phyloP scores from a whole-genome alignment of 108 stramenopile genomes.

The Parietichytrium sp. region DNA sequence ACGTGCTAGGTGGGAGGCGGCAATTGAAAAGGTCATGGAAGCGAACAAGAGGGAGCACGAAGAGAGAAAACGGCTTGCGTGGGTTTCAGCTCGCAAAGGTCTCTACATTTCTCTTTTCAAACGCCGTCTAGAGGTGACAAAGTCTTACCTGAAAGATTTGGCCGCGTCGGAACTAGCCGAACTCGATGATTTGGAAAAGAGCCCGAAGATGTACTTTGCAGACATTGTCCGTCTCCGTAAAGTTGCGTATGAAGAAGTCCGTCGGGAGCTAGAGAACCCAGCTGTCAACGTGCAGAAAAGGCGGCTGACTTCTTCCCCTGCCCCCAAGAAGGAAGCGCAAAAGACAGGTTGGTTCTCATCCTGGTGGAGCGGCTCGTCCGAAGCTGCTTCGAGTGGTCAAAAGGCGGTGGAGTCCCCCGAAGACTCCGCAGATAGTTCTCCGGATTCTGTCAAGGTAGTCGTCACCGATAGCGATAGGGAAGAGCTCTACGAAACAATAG shows the following conservation, averaged over 20 bases:
- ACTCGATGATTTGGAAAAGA: conserved; percentile 16
- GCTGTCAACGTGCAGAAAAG: neutral
- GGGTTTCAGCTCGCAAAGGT: neutral
- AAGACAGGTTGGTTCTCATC: conserved; percentile 34
- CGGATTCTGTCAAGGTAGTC: neutral
- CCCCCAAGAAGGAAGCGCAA: neutral
- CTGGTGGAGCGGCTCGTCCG: too few species aligned
- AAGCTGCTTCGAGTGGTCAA: too few species aligned
- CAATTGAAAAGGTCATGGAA: neutral
- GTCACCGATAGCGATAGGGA: conserved; percentile 6
- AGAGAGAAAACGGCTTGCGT: conserved; percentile 23
- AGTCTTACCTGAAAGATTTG: neutral
- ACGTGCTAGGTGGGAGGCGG: neutral
- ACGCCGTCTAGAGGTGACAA: conserved; percentile 6
- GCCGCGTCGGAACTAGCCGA: neutral
- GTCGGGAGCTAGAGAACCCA: neutral
- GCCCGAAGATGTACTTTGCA: neutral
- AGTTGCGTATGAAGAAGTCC: conserved; percentile 21
- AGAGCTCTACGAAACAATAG: conserved; percentile 5
- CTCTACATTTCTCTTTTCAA: conserved; percentile 6
- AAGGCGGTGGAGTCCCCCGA: neutral
- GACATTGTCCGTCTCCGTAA: neutral
- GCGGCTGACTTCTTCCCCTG: neutral
- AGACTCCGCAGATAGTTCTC: neutral
- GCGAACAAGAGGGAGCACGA: neutral